Base-by-base conservation (phyloP, 2,329 filamentous ascomycete genomes). In the Neonectria hederae region DNA sequence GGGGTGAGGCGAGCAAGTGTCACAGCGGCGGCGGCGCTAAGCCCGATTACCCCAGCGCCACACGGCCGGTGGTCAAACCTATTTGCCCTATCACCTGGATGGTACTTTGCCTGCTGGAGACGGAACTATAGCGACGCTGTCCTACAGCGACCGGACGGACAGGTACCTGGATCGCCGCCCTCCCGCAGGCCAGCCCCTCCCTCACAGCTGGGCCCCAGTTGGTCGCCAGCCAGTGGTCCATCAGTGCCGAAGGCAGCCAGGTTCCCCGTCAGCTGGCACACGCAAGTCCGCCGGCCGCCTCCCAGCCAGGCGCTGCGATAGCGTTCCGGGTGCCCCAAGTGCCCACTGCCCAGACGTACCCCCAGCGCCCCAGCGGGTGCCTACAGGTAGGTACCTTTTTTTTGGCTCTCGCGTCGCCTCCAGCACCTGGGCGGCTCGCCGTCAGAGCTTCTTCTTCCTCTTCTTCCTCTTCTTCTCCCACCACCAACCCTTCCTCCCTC, bases 261-360 rank as follows among this genome's bases (percentile, higher is more conserved):
- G 66, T 65, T 57, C 69, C 59, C 66, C 69, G 66, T 72, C 69
- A 72, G 63, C 69, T 72, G 68, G 69, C 60, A 65, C 62, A 40
- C 48, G 49, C n/a, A 14, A 49, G 26, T 13, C 46, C 46, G 46
- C 46, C 38, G 9, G 17, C 38, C n/a, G 38, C 38, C 38, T 42
- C 38, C 38, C n/a, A 40, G 38, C 38, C 38, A 42, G n/a, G 38
- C n/a, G 38, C 26, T 49, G 46, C n/a, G 32, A 53, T 59, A 54
- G 48, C 49, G 57, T 40, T 59, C 57, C 42, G n/a, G 40, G 48
- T 59, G 46, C 48, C 54, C 43, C 54, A 43, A 45, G 30, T 40
- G 43, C 28, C 54, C 52, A 54, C 32, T 35, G 45, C 43, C 14
- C 35, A n/a, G n/a, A n/a, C n/a, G n/a, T n/a, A n/a, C n/a, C n/a